Percentiles rank a stretch among this genome's conserved stretches.
phyloP scores from a whole-genome alignment of 2,329 filamentous ascomycete genomes.

The Madurella fahalii region DNA sequence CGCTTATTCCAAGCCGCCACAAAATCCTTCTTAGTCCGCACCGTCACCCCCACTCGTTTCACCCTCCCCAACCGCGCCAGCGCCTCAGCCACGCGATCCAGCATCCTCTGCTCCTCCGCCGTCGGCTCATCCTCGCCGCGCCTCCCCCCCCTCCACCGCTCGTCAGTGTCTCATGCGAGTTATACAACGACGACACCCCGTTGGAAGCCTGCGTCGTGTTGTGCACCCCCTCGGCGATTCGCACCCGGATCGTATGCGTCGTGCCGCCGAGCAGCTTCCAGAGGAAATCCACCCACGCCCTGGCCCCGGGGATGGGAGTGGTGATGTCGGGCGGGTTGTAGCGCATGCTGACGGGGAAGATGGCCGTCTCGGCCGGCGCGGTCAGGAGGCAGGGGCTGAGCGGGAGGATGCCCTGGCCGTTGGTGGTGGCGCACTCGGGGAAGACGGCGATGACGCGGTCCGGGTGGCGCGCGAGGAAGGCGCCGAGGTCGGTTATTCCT shows the following conservation, averaged over 20 bases:
- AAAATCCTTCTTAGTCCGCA: constrained; percentile 80
- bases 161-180: constrained; percentile 17
- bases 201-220: constrained; percentile 42
- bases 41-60: constrained; percentile 80
- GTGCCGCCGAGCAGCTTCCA: constrained; percentile 83
- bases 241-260: constrained; percentile 84
- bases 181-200: constrained; percentile 5
- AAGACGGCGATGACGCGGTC: constrained; percentile 78
- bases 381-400: constrained; percentile 73
- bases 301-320: constrained; percentile 74
- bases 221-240: constrained; percentile 73
- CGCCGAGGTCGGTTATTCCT: constrained; percentile 55
- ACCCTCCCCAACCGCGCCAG: constrained; percentile 83
- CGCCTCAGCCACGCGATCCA: constrained; percentile 79
- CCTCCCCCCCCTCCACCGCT: constrained; percentile 26
- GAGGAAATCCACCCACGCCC: constrained; percentile 66
- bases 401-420: constrained; percentile 83
- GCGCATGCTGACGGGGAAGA: constrained; percentile 86
- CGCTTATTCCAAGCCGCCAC: constrained; percentile 59
- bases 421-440: constrained; percentile 91
- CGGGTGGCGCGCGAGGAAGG: constrained; percentile 64
- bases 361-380: constrained; percentile 62
- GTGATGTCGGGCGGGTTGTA: constrained; percentile 89
- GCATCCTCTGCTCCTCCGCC: constrained; percentile 60
- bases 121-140: constrained; percentile 35